Evolutionary conservation across 257 asterid species (phyloP), one percentile per base, ranked within the genome.

Genomic region (Primulina eburnea): DNA sequence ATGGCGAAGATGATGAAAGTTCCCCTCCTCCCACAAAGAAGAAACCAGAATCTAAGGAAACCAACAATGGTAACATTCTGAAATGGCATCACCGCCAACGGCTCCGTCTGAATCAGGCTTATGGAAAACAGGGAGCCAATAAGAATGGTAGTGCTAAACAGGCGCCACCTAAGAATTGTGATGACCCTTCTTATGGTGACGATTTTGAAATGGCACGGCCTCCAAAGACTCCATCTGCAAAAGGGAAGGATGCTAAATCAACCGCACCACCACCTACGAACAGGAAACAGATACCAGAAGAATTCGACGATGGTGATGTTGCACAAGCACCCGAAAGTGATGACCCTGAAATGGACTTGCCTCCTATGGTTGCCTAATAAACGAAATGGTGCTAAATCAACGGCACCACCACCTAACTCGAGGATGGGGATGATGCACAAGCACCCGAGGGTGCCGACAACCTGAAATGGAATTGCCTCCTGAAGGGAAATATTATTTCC

Each of bases 321-420:
- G n/a, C n/a, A 11, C 7, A 4, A 43, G 6, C 53, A 7, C 14
- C 53, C 53, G 17, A 43, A 4, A 14, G 53, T 14, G 53, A 43
- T 14, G 18, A 43, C 53, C 53, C n/a, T 4, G 53, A 43, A 43
- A 43, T 4, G n/a, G 53, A 43, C n/a, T 43, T 43, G 53, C n/a
- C n/a, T 43, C 53, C 6, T 9, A 40, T 2, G 16, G 16, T 11
- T 4, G 43, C 14, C 43, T 40, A 40, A 11, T 40, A 40, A 10
- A 40, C 5, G 52, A 11, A 28, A 21, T 12, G 18, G 16, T 4
- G 26, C 29, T 32, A 26, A 72, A 55, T 16, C 52, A 40, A 11
- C 21, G 3, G 65, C 71, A 56, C 47, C 60, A 35, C 34, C 59
- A 50, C 75, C 70, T 6, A 17, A 43, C 53, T 43, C n/a, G 53